Evolutionary conservation across 768 basidiomycete genomes (phyloP), one percentile per base, ranked within the genome.

Genomic region (Nidularia pulvinata): DNA sequence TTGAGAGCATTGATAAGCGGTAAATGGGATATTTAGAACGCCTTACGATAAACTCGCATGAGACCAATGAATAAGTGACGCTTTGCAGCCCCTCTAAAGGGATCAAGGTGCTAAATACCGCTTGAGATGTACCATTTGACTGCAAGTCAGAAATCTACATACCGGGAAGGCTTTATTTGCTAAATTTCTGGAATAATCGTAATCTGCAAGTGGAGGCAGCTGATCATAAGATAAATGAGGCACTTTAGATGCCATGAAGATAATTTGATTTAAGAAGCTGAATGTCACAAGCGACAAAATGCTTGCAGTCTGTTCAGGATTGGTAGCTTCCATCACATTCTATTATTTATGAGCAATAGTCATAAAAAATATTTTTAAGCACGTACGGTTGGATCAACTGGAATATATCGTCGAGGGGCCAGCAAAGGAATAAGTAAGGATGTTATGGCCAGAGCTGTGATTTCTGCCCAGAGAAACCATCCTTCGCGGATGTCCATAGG

Each of bases 341-440:
- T 42, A 42, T 10, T 14, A 48, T n/a, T 19, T 19, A 46, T 13
- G 13, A 22, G 22, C 14, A 22, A 2, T 3, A 16, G 14, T 14
- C 14, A 9, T 16, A 11, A 39, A 11, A 46, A 34, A 19, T 57
- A 59, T 36, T 32, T 22, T 4, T 7, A 25, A 46, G 2, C 32
- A 56, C 55, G 13, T 42, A 80, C 82, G 64, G 73, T 65, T 0
- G 80, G 75, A 56, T 86, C 78, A 6, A 79, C 65, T 0, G 85
- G 85, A 10, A 75, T 59, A 60, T 86, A 86, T 22, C 65, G 67
- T 7, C 82, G 68, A 19, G 86, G 86, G 30, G 74, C 65, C 49
- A 80, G 55, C 14, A 85, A 64, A 1, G 87, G 86, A 14, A 87
- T 65, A 3, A 78, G 46, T 2, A 82, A 59, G 1, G 75, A 75